phyloP scores from a whole-genome alignment of 2,329 filamentous ascomycete genomes.

The Magnaporthiopsis rhizophila region DNA sequence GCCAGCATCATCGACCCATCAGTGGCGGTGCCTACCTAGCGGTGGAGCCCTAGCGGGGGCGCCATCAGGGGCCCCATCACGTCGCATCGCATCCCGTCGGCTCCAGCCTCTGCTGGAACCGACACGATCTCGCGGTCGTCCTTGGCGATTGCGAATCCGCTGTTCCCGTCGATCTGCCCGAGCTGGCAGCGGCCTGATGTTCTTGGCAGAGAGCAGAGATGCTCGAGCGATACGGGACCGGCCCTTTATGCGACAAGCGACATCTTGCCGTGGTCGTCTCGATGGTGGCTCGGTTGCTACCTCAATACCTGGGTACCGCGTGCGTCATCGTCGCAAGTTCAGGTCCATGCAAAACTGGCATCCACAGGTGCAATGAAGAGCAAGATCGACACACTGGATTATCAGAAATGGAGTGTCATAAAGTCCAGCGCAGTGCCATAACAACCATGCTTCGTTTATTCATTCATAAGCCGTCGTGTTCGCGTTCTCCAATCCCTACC shows the following conservation, averaged over 20 bases:
- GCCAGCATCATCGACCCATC: not conserved
- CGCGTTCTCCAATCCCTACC: not conserved
- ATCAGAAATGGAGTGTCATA: no score
- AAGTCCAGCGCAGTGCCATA: not conserved
- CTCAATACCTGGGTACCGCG: no score
- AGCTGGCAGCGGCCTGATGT: not conserved
- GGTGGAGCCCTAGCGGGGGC: not conserved
- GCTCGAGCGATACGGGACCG: no score
- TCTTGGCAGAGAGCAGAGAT: not conserved
- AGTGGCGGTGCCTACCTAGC: not conserved
- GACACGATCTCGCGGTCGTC: not conserved
- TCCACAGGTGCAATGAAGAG: not conserved
- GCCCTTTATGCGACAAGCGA: no score
- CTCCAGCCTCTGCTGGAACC: not conserved
- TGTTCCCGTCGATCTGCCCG: not conserved
- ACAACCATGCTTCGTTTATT: not conserved
- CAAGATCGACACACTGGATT: no score
- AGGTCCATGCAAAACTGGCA: not conserved
- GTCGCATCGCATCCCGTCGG: not conserved
- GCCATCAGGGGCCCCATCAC: not conserved
- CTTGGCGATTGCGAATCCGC: constrained; percentile 3
- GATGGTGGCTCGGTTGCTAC: no score
- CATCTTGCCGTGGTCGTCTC: no score
- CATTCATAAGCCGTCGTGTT: not conserved
- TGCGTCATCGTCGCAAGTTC: not conserved